phyloP scores from a whole-genome alignment of 2,329 filamentous ascomycete genomes.

The Sporothrix euskadiensis region DNA sequence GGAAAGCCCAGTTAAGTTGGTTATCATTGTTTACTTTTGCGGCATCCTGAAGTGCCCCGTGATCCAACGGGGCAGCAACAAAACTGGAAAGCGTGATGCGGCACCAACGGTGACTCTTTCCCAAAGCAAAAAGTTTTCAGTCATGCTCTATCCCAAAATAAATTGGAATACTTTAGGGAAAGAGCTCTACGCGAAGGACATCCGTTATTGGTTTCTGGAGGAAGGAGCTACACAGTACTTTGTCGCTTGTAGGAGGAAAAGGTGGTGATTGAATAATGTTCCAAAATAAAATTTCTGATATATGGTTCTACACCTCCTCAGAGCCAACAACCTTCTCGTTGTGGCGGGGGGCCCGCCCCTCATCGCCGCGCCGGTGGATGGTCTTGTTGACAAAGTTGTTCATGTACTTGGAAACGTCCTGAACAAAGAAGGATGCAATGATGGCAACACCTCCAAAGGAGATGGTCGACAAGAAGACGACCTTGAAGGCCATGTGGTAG shows the following conservation, averaged over 20 bases:
- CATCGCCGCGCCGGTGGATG: slow-evolving; percentile 8
- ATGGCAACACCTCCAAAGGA: slow-evolving; percentile 25
- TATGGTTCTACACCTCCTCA: not conserved
- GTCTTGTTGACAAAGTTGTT: slow-evolving; percentile 30
- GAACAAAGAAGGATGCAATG: slow-evolving; percentile 24
- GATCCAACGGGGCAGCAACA: not conserved
- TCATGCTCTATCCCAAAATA: not conserved
- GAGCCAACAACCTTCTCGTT: not conserved
- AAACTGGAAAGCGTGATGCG: not conserved
- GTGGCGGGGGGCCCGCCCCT: not conserved
- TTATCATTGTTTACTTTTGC: not conserved
- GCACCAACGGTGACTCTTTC: not conserved
- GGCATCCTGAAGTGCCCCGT: not conserved
- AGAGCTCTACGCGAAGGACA: not conserved
- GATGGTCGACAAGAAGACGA: slow-evolving; percentile 18
- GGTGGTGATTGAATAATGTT: not conserved
- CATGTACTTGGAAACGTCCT: slow-evolving; percentile 22
- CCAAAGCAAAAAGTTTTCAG: not conserved
- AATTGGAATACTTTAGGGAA: not conserved
- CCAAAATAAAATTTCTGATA: slow-evolving; percentile 17
- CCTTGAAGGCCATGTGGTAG: slow-evolving; percentile 20
- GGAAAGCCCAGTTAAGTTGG: not conserved
- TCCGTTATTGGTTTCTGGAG: not conserved
- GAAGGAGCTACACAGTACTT: not conserved
- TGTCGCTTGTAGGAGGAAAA: not conserved